Evolutionary conservation across 2,329 filamentous ascomycete species (phyloP).

Genomic region (Anthostomella pinea): DNA sequence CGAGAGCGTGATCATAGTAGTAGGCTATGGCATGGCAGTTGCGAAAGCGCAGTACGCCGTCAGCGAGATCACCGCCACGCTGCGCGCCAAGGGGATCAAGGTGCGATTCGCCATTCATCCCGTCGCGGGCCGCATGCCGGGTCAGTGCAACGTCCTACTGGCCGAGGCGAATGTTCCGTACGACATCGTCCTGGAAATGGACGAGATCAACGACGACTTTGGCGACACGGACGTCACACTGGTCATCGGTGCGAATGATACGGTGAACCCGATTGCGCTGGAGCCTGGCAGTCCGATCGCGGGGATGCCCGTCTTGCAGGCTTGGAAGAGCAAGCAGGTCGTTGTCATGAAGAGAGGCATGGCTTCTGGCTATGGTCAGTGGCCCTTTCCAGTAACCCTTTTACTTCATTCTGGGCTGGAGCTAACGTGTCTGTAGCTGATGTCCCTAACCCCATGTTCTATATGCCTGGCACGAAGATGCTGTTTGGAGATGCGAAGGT

Average conservation of each 20-base stretch:
- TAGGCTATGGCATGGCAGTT: constrained; percentile 92
- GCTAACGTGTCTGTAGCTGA: constrained; percentile 55
- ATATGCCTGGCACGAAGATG: constrained; percentile 87
- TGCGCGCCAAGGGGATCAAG: constrained; percentile 73
- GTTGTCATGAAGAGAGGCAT: constrained; percentile 92
- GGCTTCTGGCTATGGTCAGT: constrained; percentile 79
- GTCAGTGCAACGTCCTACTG: constrained; percentile 87
- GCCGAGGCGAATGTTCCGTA: constrained; percentile 87
- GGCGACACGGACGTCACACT: constrained; percentile 79
- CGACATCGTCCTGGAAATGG: constrained; percentile 92
- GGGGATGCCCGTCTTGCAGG: constrained; percentile 88
- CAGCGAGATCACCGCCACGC: constrained; percentile 71
- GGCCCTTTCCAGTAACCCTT: neutral
- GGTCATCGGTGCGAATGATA: constrained; percentile 90
- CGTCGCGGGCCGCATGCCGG: constrained; percentile 87
- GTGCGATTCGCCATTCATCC: constrained; percentile 90
- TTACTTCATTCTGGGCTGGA: neutral
- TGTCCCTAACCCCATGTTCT: constrained; percentile 92
- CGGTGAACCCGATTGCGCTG: constrained; percentile 84
- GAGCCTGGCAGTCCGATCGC: constrained; percentile 82
- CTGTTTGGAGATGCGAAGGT: constrained; percentile 86
- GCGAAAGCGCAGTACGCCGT: constrained; percentile 92
- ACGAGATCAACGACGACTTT: constrained; percentile 94
- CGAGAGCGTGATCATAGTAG: constrained; percentile 84
- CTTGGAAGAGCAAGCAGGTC: constrained; percentile 91